Conservation (phyloP, 192 early-diverging fungal species). For the Phlyctochytrium bullatum region DNA sequence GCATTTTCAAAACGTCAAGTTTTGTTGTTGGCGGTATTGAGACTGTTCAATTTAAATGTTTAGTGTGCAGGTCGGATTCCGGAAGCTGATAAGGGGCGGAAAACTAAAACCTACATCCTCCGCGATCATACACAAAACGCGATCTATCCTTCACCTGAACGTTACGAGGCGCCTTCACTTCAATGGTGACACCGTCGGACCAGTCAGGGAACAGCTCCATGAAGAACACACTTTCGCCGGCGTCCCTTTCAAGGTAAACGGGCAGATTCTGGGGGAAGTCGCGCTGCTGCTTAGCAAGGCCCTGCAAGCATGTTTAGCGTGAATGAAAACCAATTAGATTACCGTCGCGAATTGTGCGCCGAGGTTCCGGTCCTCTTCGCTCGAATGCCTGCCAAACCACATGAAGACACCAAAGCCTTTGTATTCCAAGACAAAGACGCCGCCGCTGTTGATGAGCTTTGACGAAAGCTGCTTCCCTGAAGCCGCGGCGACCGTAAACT, state of each 20-base stretch:
- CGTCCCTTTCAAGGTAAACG: slow-evolving; percentile 24
- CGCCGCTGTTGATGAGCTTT: slow-evolving; percentile 18
- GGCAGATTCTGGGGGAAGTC: no score
- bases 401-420: slow-evolving; percentile 21
- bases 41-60: neutral
- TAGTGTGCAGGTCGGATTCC: neutral
- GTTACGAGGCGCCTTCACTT: slow-evolving; percentile 23
- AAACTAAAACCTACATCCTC: slow-evolving; percentile 16
- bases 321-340: neutral
- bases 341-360: slow-evolving; percentile 23
- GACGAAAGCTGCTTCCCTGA: slow-evolving; percentile 16
- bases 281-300: neutral
- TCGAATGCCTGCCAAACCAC: slow-evolving; percentile 27
- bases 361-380: slow-evolving; percentile 9
- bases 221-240: slow-evolving; percentile 31
- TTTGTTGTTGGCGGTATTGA: slow-evolving; percentile 1
- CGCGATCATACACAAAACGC: slow-evolving; percentile 32
- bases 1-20: slow-evolving; percentile 29
- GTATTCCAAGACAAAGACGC: slow-evolving; percentile 28
- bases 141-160: slow-evolving; percentile 33
- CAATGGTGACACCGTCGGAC: slow-evolving; percentile 26
- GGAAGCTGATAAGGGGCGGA: neutral
- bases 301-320: no score
- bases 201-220: slow-evolving; percentile 38
- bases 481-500: neutral